Conservation (phyloP, 2,329 filamentous ascomycete genomes). For the Penicillium glabrum region DNA sequence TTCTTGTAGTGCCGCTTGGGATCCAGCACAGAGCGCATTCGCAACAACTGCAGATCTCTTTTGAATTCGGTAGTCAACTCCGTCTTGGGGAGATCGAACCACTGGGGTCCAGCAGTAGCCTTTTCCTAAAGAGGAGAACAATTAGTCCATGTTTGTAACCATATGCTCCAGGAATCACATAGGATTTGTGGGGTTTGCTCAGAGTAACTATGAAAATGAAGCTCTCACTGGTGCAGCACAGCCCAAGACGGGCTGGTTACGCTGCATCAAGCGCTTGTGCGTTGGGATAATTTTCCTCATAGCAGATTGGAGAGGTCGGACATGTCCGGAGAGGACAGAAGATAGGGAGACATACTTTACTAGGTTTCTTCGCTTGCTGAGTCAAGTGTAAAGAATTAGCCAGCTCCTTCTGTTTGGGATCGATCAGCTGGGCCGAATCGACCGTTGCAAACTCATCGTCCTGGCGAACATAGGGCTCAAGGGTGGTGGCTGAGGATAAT, state of each 20-base stretch:
- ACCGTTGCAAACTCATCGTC: constrained; percentile 54
- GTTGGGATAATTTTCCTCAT: constrained; percentile 80
- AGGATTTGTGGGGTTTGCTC: constrained; percentile 43
- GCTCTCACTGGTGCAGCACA: constrained; percentile 70
- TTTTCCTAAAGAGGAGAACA: constrained; percentile 46
- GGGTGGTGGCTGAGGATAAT: constrained; percentile 47
- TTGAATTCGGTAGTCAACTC: constrained; percentile 81
- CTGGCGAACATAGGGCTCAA: constrained; percentile 56
- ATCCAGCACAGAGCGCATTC: constrained; percentile 86
- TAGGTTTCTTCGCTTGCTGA: constrained; percentile 39
- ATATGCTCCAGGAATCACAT: neutral
- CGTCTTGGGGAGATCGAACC: constrained; percentile 87
- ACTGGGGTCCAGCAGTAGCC: constrained; percentile 72
- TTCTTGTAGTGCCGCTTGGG: constrained; percentile 92
- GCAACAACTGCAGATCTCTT: constrained; percentile 82
- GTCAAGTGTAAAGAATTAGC: constrained; percentile 34
- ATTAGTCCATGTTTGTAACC: constrained; percentile 20
- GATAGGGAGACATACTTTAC: constrained; percentile 50
- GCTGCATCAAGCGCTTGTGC: constrained; percentile 68
- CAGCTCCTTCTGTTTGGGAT: constrained; percentile 43
- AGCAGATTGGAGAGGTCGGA: constrained; percentile 31
- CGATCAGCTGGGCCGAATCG: constrained; percentile 53
- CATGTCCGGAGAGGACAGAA: neutral
- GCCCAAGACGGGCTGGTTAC: constrained; percentile 74
- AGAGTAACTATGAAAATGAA: constrained; percentile 72